Base-by-base conservation (phyloP, 1,139 yeast genomes). In the Eremothecium gossypii region DNA sequence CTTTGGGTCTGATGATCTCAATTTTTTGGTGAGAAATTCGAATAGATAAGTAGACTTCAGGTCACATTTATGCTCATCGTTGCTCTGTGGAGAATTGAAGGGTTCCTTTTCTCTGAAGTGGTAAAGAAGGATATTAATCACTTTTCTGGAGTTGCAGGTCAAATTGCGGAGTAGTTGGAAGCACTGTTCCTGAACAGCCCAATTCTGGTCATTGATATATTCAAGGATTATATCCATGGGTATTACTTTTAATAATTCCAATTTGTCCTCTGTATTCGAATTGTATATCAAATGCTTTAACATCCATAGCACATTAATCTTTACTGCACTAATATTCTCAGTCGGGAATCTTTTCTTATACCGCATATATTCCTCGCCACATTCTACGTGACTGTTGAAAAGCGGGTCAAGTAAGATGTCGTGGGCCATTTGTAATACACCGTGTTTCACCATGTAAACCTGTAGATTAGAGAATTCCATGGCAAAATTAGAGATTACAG, bases 401-500 rank as follows among this genome's bases (percentile, higher is more conserved):
- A 52, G 63, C 8, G 61, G 60, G 43, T 55, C 56, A 7, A 43
- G 49, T 34, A 60, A 44, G 48, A 57, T 61, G 41, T 62, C 69
- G 39, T 68, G 63, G 39, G 79, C 70, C 2, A 70, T 58, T 5
- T 73, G 66, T 33, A 83, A 68, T 4, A 75, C 64, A 2, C 78
- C 83, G 47, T 74, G 70, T 14, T 75, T 72, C 30, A 80, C 65
- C 42, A 83, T 68, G 39, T 70, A 71, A 38, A 72, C 67, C 41
- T 85, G 73, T 50, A 84, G 68, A 1, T 91, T 83, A 42, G 89
- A 79, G 58, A 85, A 86, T 49, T 86, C 96, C 27, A 86, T 70
- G 8, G 84, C 77, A 42, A 85, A 70, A 56, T 87, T 87, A 33
- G 95, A 83, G 23, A 84, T 63, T 2, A 79, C 73, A 2, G 93